These are phyloP conservation scores for Halophytophthora polymorphica DNA, from an alignment of 352 stramenopile genomes.

Conservation along the genomic window DNA sequence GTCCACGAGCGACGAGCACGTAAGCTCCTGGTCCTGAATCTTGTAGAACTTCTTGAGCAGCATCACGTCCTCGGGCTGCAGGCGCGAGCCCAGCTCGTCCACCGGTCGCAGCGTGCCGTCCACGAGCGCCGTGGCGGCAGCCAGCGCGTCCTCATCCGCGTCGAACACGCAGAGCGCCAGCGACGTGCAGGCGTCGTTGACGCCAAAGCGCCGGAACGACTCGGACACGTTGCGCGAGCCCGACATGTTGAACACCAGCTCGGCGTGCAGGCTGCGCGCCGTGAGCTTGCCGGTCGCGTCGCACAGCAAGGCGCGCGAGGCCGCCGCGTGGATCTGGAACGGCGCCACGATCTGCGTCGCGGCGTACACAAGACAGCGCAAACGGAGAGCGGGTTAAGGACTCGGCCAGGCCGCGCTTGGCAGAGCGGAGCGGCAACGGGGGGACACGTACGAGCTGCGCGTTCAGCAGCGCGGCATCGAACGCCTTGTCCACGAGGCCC, in stretches of 20 bases:
- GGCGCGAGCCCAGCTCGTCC: constrained; percentile 43
- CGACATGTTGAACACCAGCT: constrained; percentile 86
- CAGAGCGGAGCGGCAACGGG: neutral
- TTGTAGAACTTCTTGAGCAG: constrained; percentile 84
- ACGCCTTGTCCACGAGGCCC: constrained; percentile 53
- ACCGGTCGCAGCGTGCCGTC: constrained; percentile 47
- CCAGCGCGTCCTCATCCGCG: constrained; percentile 41
- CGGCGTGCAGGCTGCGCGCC: constrained; percentile 74
- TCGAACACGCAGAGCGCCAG: constrained; percentile 79
- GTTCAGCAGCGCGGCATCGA: constrained; percentile 76
- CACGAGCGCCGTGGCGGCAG: constrained; percentile 35
- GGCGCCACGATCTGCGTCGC: constrained; percentile 54
- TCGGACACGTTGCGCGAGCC: constrained; percentile 80
- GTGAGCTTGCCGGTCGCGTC: constrained; percentile 53
- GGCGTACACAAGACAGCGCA: neutral
- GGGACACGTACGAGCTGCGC: constrained; percentile 45
- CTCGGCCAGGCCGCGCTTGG: neutral
- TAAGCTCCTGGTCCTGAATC: constrained; percentile 75
- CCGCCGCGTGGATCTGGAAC: constrained; percentile 77
- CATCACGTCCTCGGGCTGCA: constrained; percentile 46
- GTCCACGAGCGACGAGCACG: constrained; percentile 56
- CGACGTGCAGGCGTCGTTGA: constrained; percentile 49
- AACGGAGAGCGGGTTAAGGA: constrained; percentile 1
- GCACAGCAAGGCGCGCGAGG: constrained; percentile 66
- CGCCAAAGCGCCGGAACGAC: constrained; percentile 77